phyloP scores from a whole-genome alignment of 352 stramenopile genomes.

The Phytophthora litchii region DNA sequence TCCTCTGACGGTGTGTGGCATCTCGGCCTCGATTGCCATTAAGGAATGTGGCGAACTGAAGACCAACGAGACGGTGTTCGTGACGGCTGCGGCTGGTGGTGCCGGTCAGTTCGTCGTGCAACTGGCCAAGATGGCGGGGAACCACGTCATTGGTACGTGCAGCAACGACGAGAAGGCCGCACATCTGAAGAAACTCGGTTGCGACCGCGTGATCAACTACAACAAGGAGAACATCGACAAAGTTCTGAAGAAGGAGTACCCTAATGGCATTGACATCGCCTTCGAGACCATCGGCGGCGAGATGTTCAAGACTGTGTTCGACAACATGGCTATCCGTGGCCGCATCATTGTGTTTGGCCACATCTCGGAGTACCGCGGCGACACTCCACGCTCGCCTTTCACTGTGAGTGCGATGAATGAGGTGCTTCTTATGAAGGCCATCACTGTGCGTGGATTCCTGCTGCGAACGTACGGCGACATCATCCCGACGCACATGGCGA shows the following conservation, averaged over 20 bases:
- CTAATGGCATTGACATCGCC: conserved; percentile 31
- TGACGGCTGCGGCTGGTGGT: conserved; percentile 63
- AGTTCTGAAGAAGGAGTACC: conserved; percentile 43
- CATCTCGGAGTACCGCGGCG: conserved; percentile 43
- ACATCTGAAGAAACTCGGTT: conserved; percentile 60
- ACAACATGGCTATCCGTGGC: conserved; percentile 51
- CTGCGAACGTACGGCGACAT: conserved; percentile 39
- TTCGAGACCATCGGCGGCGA: conserved; percentile 38
- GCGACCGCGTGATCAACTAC: conserved; percentile 84
- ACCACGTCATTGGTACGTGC: conserved; percentile 78
- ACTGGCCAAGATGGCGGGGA: conserved; percentile 76
- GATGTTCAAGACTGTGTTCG: conserved; percentile 46
- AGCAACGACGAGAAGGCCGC: conserved; percentile 83
- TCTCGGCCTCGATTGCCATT: conserved; percentile 55
- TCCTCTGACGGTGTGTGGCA: conserved; percentile 48
- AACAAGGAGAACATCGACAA: conserved; percentile 48
- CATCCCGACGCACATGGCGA: conserved; percentile 48
- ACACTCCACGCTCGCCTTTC: conserved; percentile 33
- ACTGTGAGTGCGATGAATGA: conserved; percentile 29
- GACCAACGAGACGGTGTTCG: conserved; percentile 58
- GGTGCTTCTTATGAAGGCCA: conserved; percentile 41
- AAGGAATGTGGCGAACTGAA: conserved; percentile 53
- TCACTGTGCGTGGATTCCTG: conserved; percentile 50
- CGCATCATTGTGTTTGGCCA: conserved; percentile 51
- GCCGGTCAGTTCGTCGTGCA: conserved; percentile 83